A percentile compares a stretch with the other conserved stretches of the same genome.
phyloP scores from a whole-genome alignment of 768 basidiomycete genomes.

The Galerina sulciceps region DNA sequence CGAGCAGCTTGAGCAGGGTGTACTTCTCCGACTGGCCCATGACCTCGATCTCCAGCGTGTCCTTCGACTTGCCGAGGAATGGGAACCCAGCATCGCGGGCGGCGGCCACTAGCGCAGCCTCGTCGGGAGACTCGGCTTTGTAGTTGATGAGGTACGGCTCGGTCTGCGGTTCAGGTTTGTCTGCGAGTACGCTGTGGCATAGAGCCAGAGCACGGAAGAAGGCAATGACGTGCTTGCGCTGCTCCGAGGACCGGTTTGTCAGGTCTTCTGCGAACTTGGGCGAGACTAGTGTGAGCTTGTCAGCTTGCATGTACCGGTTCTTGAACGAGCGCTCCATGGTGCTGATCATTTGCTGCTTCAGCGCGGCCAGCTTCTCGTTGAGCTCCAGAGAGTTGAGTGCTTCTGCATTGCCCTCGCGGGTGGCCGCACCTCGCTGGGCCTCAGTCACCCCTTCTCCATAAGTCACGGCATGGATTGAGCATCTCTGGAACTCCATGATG shows the following conservation, averaged over 20 bases:
- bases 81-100: constrained; percentile 94
- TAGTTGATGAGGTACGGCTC: constrained; percentile 76
- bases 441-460: constrained; percentile 97
- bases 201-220: constrained; percentile 97
- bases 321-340: constrained; percentile 81
- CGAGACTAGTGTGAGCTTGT: constrained; percentile 87
- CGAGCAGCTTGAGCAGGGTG: constrained; percentile 78
- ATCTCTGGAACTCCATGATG: constrained; percentile 98
- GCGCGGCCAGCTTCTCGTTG: constrained; percentile 57
- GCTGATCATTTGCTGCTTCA: constrained; percentile 79
- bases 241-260: constrained; percentile 58
- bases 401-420: constrained; percentile 75
- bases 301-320: constrained; percentile 82
- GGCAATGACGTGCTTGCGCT: constrained; percentile 69
- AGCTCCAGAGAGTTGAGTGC: constrained; percentile 74
- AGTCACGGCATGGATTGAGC: constrained; percentile 79
- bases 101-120: constrained; percentile 90
- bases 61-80: constrained; percentile 78
- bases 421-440: constrained; percentile 90
- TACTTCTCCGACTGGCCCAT: constrained; percentile 88
- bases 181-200: constrained; percentile 90
- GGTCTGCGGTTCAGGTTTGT: constrained; percentile 64
- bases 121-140: constrained; percentile 97
- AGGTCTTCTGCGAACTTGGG: constrained; percentile 85
- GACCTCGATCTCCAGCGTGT: constrained; percentile 85